Evolutionary conservation across 345 rosid genomes (phyloP).

Genomic region (Linum usitatissimum): DNA sequence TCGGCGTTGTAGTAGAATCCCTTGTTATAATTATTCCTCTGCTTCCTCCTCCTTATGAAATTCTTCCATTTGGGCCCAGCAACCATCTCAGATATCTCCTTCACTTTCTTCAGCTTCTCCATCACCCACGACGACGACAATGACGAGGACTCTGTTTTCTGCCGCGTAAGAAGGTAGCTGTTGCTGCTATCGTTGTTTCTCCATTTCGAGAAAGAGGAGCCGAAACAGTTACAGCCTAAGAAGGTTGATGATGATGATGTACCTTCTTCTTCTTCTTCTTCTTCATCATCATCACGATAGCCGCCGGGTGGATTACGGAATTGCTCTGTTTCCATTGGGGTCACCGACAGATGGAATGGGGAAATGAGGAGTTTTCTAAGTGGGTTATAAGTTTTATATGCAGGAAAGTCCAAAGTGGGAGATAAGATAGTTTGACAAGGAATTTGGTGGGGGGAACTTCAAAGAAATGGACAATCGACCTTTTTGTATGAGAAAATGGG

Average conservation of each 20-base stretch:
- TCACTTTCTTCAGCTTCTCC: constrained; percentile 28
- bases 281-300: too few species aligned
- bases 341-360: neutral
- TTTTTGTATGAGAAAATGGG: too few species aligned
- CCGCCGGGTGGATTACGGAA: too few species aligned
- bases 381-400: neutral
- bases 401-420: neutral
- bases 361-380: neutral
- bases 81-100: constrained; percentile 32
- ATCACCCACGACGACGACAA: constrained; percentile 21
- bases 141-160: neutral
- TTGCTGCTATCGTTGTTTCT: neutral
- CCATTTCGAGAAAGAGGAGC: neutral
- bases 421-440: too few species aligned
- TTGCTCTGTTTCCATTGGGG: neutral
- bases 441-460: too few species aligned
- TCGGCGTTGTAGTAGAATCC: constrained; percentile 36
- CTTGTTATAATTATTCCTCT: constrained; percentile 2
- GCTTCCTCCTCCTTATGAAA: constrained; percentile 28
- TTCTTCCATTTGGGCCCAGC: constrained; percentile 57
- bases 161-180: neutral
- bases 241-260: neutral
- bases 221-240: neutral
- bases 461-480: too few species aligned
- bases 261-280: neutral